phyloP scores from a whole-genome alignment of 176 grass and related monocot genomes.

The Avena eriantha region DNA sequence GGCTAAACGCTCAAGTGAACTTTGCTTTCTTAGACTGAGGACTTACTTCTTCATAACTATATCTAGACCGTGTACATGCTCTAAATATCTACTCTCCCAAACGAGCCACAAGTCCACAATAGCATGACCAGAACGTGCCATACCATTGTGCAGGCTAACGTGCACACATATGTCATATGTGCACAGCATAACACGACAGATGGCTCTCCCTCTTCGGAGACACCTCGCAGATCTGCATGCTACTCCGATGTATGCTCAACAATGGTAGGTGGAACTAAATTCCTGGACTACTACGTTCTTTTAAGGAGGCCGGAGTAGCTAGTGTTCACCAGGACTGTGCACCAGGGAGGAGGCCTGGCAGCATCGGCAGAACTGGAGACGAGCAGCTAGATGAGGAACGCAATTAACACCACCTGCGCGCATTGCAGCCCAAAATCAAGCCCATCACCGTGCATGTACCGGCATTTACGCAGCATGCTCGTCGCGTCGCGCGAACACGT shows the following conservation, averaged over 20 bases:
- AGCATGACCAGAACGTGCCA: constrained; percentile 22
- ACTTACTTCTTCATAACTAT: too few species aligned
- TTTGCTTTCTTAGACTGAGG: too few species aligned
- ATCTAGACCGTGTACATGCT: too few species aligned
- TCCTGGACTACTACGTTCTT: not conserved
- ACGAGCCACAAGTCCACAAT: not conserved
- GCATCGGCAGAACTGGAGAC: not conserved
- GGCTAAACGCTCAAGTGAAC: too few species aligned
- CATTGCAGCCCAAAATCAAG: not conserved
- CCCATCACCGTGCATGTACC: constrained; percentile 15
- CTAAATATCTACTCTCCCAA: not conserved
- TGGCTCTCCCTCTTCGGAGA: constrained; percentile 27
- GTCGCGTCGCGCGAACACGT: constrained; percentile 14
- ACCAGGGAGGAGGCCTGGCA: not conserved
- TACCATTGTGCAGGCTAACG: constrained; percentile 9
- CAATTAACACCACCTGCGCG: constrained; percentile 15
- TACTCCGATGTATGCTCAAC: not conserved
- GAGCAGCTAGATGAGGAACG: not conserved
- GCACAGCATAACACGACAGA: not conserved
- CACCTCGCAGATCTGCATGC: not conserved
- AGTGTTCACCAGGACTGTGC: not conserved
- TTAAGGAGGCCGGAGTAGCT: not conserved
- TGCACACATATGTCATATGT: not conserved
- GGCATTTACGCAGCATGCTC: constrained; percentile 1
- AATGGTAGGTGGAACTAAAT: constrained; percentile 41